Percentiles rank a stretch among this genome's conserved stretches.
Conservation (phyloP, 768 basidiomycete species). For the Lactarius trivialis region DNA sequence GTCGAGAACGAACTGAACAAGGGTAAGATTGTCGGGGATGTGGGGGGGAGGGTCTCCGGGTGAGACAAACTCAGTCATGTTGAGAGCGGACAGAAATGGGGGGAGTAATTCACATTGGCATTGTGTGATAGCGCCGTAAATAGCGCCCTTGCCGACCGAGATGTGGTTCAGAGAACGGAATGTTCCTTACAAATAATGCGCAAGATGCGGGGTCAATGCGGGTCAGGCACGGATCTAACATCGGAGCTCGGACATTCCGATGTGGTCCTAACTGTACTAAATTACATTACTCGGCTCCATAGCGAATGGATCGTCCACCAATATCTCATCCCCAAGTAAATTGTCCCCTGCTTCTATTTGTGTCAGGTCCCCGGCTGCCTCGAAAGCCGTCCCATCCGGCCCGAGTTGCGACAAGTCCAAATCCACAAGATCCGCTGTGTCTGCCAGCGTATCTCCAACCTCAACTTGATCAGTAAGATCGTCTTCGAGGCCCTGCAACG, state of each 20-base stretch:
- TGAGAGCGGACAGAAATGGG: not conserved
- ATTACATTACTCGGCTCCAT: constrained; percentile 1
- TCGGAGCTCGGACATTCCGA: too few species aligned
- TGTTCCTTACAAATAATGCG: too few species aligned
- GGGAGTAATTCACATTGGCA: not conserved
- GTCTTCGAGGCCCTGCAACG: constrained; percentile 50
- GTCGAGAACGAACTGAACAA: constrained; percentile 25
- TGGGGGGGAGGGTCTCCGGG: constrained; percentile 5
- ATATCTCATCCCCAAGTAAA: constrained; percentile 52
- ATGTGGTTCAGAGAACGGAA: not conserved
- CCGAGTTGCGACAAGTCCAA: constrained; percentile 61
- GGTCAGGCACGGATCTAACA: too few species aligned
- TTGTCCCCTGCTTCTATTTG: constrained; percentile 49
- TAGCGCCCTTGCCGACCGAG: not conserved
- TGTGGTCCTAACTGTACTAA: too few species aligned
- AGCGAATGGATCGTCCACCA: constrained; percentile 60
- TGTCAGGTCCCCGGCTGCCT: constrained; percentile 45
- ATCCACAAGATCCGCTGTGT: constrained; percentile 35
- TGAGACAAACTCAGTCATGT: constrained; percentile 20
- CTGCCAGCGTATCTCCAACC: constrained; percentile 23
- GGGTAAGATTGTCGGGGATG: constrained; percentile 26
- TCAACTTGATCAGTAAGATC: constrained; percentile 37
- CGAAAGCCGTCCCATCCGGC: constrained; percentile 57
- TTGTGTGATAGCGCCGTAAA: not conserved
- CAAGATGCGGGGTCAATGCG: not conserved